A percentile compares a stretch with the other conserved stretches of the same genome.
Conservation (phyloP, 1,139 yeast genomes). For the Zygoascus sp. region DNA sequence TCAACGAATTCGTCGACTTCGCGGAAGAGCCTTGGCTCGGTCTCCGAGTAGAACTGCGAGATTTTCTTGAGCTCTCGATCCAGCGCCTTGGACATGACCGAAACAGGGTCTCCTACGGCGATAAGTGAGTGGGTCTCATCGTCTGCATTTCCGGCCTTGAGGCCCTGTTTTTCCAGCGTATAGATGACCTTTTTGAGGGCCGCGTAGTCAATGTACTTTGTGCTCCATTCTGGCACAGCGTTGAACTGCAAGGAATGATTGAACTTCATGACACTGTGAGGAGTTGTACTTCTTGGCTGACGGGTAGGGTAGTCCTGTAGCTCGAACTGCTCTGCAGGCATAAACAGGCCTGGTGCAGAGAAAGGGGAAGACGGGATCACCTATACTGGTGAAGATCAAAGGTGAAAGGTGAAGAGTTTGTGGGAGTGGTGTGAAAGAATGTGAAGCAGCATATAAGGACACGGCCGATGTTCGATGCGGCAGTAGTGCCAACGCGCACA, state of each 20-base stretch:
- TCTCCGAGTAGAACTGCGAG: slow-evolving; percentile 48
- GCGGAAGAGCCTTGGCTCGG: slow-evolving; percentile 45
- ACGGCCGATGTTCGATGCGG: too few species aligned
- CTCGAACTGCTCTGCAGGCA: background rate
- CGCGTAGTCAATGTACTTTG: slow-evolving; percentile 61
- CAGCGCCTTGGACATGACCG: slow-evolving; percentile 48
- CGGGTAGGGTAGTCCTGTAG: slow-evolving; percentile 5
- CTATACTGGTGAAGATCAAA: too few species aligned
- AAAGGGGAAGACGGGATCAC: too few species aligned
- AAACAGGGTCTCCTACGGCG: slow-evolving; percentile 45
- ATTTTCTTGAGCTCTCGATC: slow-evolving; percentile 54
- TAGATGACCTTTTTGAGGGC: slow-evolving; percentile 60
- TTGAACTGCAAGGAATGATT: slow-evolving; percentile 70
- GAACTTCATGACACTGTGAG: slow-evolving; percentile 52
- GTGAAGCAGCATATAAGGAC: too few species aligned
- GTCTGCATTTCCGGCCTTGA: slow-evolving; percentile 30
- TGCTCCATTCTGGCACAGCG: slow-evolving; percentile 79
- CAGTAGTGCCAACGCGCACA: too few species aligned
- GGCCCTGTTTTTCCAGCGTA: slow-evolving; percentile 39
- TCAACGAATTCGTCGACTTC: slow-evolving; percentile 46
- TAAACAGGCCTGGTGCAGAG: slow-evolving; percentile 2
- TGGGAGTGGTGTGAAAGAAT: too few species aligned
- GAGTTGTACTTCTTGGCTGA: background rate
- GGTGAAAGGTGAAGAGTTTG: too few species aligned
- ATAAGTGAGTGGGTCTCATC: slow-evolving; percentile 30